Evolutionary conservation across 2,329 filamentous ascomycete species (phyloP), one percentile per base, ranked within the genome.

Genomic region (Pestalotiopsis sp.): DNA sequence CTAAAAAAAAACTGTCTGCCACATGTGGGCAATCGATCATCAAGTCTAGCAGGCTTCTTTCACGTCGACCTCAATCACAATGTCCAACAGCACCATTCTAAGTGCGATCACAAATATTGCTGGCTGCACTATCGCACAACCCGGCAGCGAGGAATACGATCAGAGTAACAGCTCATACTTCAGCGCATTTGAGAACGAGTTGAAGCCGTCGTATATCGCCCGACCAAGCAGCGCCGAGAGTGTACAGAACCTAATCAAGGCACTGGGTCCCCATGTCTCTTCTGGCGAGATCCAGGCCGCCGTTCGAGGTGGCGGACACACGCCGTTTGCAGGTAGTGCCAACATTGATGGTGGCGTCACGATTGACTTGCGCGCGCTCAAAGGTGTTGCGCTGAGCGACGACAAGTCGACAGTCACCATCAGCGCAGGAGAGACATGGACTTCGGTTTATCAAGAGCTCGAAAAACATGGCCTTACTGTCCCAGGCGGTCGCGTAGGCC

Each of bases 101-200:
- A 44, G 39, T 44, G 39, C 5, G 3, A 13, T 44, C 3, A 13
- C 39, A 4, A 3, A 5, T 10, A 44, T 44, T 44, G 1, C 39
- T 6, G 17, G 39, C 24, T 26, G 35, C 24, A 38, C 44, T 26
- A 39, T 69, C 35, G 20, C 70, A 39, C 60, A 66, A 22, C 75
- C 76, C n/a, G 71, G 70, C 1, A 73, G 65, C 60, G 56, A 70
- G 35, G 68, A 71, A 52, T 73, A 71, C 14, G 58, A 72, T 22
- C 20, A 66, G 17, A 57, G 60, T n/a, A 73, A 72, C 6, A 56
- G 67, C 1, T 73, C 70, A 13, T 74, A 74, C 66, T 72, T 73
- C 56, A 73, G 70, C 52, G 72, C 71, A 6, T 73, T 72, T 40
- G 70, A 73, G 52, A 71, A 67, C 35, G 71, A 72, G 66, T 24